phyloP scores from a whole-genome alignment of 129 eudicot genomes.

The Helianthus tuberosus region DNA sequence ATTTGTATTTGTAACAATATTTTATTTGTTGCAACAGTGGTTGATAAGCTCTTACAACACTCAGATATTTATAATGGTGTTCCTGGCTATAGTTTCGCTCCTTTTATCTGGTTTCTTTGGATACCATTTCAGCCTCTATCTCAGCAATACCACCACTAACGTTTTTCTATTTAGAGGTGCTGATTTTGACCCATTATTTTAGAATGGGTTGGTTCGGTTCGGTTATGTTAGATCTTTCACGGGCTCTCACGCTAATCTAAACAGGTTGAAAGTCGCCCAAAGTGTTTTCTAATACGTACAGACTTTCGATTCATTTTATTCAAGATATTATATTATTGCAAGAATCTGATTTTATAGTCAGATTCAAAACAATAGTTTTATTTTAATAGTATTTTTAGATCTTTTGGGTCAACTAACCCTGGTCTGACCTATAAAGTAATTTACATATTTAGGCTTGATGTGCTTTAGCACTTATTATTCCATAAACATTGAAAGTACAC shows the following conservation, averaged over 20 bases:
- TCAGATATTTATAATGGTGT: slow-evolving; percentile 85
- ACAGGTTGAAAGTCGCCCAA: background rate
- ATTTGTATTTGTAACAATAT: slow-evolving; percentile 11
- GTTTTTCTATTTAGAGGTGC: slow-evolving; percentile 21
- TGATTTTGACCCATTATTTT: slow-evolving; percentile 1
- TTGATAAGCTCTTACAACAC: slow-evolving; percentile 82
- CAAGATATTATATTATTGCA: slow-evolving; percentile 2
- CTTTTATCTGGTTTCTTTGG: slow-evolving; percentile 81
- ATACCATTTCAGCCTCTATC: slow-evolving; percentile 82
- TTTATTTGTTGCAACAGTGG: slow-evolving; percentile 66
- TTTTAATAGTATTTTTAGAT: background rate
- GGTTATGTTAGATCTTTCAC: background rate
- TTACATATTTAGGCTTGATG: no score
- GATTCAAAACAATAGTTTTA: background rate
- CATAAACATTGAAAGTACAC: no score
- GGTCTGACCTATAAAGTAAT: background rate
- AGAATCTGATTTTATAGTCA: background rate
- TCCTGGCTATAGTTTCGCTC: slow-evolving; percentile 80
- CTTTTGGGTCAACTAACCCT: slow-evolving; percentile 1
- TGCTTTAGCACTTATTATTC: no score
- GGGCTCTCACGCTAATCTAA: background rate
- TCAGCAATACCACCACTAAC: slow-evolving; percentile 91
- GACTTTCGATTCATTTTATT: background rate
- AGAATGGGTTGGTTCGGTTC: background rate
- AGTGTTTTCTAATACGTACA: background rate